A percentile compares a stretch with the other conserved stretches of the same genome.
phyloP scores from a whole-genome alignment of 805 yeast species.

The Brettanomyces anomalus region DNA sequence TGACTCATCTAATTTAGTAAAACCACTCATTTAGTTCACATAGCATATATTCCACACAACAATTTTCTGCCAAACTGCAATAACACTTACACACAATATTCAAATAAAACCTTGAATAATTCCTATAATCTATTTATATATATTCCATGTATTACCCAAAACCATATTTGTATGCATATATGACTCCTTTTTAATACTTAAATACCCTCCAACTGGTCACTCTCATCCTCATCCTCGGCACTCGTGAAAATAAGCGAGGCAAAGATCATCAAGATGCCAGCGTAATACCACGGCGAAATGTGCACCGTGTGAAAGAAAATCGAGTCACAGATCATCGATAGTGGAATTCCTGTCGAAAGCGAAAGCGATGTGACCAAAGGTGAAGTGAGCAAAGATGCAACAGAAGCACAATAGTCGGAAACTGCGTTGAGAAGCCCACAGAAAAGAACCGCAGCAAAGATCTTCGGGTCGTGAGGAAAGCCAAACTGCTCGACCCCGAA shows the following conservation, averaged over 20 bases:
- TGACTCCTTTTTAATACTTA: too few relatives aligned
- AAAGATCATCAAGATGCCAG: slow-evolving; percentile 40
- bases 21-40: too few relatives aligned
- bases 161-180: too few relatives aligned
- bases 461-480: slow-evolving; percentile 30
- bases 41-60: too few relatives aligned
- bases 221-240: slow-evolving; percentile 35
- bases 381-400: slow-evolving; percentile 44
- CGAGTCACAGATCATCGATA: slow-evolving; percentile 40
- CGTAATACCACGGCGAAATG: slow-evolving; percentile 28
- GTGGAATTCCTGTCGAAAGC: slow-evolving; percentile 43
- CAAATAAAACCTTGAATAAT: too few relatives aligned
- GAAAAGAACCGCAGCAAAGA: slow-evolving; percentile 26
- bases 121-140: too few relatives aligned
- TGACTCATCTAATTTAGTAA: too few relatives aligned
- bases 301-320: slow-evolving; percentile 25
- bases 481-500: slow-evolving; percentile 32
- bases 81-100: too few relatives aligned
- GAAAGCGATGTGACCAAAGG: slow-evolving; percentile 45
- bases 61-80: too few relatives aligned
- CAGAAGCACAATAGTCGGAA: slow-evolving; percentile 41
- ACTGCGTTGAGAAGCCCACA: slow-evolving; percentile 38
- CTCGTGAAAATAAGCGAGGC: slow-evolving; percentile 39
- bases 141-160: too few relatives aligned
- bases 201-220: too few relatives aligned